These are phyloP conservation scores for Capsicum pubescens DNA, from an alignment of 257 asterid genomes.

Conservation along the genomic window DNA sequence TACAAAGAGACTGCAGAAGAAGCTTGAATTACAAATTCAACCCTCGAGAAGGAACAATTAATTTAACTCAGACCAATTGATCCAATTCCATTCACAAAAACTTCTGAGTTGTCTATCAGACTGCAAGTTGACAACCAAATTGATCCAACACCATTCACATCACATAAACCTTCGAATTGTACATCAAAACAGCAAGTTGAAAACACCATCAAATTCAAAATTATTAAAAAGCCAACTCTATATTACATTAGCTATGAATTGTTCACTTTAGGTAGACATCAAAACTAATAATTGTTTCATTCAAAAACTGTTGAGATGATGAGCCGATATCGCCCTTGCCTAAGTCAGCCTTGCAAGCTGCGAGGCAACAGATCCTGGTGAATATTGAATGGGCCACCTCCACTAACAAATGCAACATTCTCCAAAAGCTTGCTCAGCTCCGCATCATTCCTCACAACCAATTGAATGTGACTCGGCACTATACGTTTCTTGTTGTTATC, in stretches of 20 bases:
- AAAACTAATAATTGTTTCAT: neutral
- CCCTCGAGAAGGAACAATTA: too few species aligned
- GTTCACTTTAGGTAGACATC: neutral
- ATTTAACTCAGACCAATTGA: neutral
- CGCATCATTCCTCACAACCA: conserved; percentile 29
- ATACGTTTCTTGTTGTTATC: conserved; percentile 28
- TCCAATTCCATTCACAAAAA: neutral
- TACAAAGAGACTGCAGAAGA: too few species aligned
- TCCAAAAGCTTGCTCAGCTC: conserved; percentile 26
- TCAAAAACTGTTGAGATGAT: conserved; percentile 25
- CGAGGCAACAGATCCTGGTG: conserved; percentile 14
- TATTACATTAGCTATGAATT: neutral
- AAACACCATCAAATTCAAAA: neutral
- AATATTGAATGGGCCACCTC: conserved; percentile 19
- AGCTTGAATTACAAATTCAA: too few species aligned
- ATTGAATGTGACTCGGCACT: conserved; percentile 21
- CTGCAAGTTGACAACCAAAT: too few species aligned
- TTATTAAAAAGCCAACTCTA: neutral
- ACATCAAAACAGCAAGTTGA: too few species aligned
- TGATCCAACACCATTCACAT: too few species aligned
- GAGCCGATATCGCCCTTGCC: conserved; percentile 24
- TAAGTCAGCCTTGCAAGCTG: neutral
- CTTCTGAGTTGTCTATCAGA: too few species aligned
- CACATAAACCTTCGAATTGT: neutral
- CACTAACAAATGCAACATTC: neutral